Evolutionary conservation across 1,139 yeast genomes (phyloP).

Genomic region (Wickerhamomyces sp.): DNA sequence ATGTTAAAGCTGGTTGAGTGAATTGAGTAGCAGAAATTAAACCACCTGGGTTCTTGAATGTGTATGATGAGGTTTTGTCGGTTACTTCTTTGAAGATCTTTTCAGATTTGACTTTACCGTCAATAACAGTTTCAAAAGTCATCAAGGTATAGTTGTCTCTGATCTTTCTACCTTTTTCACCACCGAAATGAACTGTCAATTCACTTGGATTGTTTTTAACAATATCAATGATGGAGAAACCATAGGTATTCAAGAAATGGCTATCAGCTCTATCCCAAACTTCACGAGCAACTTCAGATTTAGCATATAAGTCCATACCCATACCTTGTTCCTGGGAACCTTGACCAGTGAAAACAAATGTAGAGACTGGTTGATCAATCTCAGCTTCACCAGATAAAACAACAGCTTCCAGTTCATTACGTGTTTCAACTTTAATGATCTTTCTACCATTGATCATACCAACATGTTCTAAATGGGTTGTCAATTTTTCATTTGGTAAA

Average conservation of each 20-base stretch:
- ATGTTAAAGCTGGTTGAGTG: constrained; percentile 97
- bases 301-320: constrained; percentile 98
- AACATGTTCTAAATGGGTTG: constrained; percentile 86
- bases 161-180: constrained; percentile 93
- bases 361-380: constrained; percentile 95
- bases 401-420: constrained; percentile 71
- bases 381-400: constrained; percentile 96
- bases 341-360: constrained; percentile 98
- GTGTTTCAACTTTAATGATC: constrained; percentile 87
- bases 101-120: constrained; percentile 82
- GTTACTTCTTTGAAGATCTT: constrained; percentile 92
- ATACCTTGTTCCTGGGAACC: constrained; percentile 99
- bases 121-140: constrained; percentile 95
- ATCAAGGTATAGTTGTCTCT: constrained; percentile 92
- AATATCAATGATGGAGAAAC: constrained; percentile 93
- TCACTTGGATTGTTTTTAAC: constrained; percentile 95
- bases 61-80: constrained; percentile 74
- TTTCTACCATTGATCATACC: constrained; percentile 99
- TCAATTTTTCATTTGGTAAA: constrained; percentile 86
- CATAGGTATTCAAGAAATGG: constrained; percentile 90
- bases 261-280: constrained; percentile 98
- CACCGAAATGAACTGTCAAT: constrained; percentile 94
- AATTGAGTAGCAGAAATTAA: constrained; percentile 96
- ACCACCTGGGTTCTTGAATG: constrained; percentile 92
- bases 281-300: constrained; percentile 85